Conservation (phyloP, 257 asterid genomes). For the Gentiana straminea region DNA sequence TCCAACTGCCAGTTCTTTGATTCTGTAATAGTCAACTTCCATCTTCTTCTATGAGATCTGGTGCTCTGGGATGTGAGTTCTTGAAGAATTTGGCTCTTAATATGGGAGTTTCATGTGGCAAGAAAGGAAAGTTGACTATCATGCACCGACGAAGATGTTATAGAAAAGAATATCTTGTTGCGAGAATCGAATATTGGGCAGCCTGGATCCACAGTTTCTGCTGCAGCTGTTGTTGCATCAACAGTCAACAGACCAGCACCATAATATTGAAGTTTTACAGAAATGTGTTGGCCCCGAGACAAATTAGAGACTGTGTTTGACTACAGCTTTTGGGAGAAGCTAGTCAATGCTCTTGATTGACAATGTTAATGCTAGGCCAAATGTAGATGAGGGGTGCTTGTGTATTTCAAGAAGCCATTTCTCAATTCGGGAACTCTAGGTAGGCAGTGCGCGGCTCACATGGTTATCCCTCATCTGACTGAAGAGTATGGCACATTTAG, state of each 20-base stretch:
- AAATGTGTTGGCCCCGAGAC: conserved; percentile 86
- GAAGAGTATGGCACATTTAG: conserved; percentile 92
- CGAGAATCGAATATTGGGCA: conserved; percentile 95
- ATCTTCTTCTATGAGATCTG: conserved; percentile 83
- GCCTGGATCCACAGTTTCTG: conserved; percentile 89
- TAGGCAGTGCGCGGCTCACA: conserved; percentile 81
- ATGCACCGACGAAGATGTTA: conserved; percentile 82
- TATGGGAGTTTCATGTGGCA: conserved; percentile 82
- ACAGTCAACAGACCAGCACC: conserved; percentile 41
- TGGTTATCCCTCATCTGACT: conserved; percentile 89
- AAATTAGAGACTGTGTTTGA: conserved; percentile 53
- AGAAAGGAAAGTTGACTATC: conserved; percentile 57
- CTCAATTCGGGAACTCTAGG: conserved; percentile 92
- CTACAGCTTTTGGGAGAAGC: conserved; percentile 83
- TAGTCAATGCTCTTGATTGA: conserved; percentile 69
- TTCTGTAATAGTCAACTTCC: conserved; percentile 32
- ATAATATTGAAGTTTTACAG: conserved; percentile 72
- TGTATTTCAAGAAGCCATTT: conserved; percentile 87
- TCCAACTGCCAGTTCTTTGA: conserved; percentile 86
- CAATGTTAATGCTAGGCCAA: conserved; percentile 85
- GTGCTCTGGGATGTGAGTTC: conserved; percentile 93
- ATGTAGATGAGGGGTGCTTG: conserved; percentile 83
- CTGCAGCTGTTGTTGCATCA: conserved; percentile 46
- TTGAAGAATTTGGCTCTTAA: conserved; percentile 70
- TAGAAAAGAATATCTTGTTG: conserved; percentile 89